These are phyloP conservation scores for Immersiella caudata DNA, from an alignment of 495 filamentous ascomycete genomes.

Conservation along the genomic window DNA sequence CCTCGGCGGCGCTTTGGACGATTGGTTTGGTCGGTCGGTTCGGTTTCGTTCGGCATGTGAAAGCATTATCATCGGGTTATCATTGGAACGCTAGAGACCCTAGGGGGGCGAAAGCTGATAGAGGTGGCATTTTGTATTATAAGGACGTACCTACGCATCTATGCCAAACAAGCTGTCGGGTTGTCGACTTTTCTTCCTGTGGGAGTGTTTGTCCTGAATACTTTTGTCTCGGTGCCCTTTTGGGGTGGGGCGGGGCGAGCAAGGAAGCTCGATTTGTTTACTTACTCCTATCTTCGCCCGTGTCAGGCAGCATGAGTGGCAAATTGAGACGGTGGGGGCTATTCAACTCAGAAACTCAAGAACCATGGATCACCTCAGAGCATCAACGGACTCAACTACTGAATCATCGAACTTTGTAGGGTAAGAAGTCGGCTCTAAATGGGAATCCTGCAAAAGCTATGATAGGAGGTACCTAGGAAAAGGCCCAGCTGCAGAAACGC, in stretches of 20 bases:
- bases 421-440: not conserved
- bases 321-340: not conserved
- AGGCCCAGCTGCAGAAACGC: conserved; percentile 1
- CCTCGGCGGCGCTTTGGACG: not conserved
- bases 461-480: conserved; percentile 1
- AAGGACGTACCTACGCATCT: not conserved
- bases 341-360: not conserved
- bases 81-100: not conserved
- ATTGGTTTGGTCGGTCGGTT: not conserved
- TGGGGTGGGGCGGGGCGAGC: not conserved
- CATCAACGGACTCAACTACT: not conserved
- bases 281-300: not conserved
- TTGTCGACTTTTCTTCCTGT: too few relatives aligned
- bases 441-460: not conserved
- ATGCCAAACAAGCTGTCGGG: not conserved
- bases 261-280: not conserved
- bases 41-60: not conserved
- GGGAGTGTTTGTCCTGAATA: too few relatives aligned
- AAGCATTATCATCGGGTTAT: not conserved
- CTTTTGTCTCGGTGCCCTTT: too few relatives aligned
- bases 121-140: not conserved
- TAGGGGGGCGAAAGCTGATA: not conserved
- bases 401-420: not conserved
- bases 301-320: not conserved
- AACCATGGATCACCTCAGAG: not conserved